Conservation (phyloP, 2,329 filamentous ascomycete genomes). For the Ramularia collo-cygni region DNA sequence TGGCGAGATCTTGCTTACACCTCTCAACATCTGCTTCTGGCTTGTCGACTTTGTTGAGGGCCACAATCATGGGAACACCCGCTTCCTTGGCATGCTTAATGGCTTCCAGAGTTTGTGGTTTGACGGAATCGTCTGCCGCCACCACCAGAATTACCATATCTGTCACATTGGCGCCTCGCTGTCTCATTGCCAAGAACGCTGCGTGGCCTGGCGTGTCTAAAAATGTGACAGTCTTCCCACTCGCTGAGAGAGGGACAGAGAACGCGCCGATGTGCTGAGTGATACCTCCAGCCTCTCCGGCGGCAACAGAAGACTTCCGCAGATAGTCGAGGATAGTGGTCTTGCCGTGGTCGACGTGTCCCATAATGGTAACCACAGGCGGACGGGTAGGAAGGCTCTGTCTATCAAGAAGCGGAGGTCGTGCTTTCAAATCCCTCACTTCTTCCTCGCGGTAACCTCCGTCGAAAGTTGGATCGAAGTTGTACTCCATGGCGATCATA, state of each 20-base stretch:
- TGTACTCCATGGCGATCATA: constrained; percentile 85
- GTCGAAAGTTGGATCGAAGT: constrained; percentile 67
- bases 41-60: constrained; percentile 96
- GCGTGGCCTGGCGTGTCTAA: constrained; percentile 94
- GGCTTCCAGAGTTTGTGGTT: constrained; percentile 92
- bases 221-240: constrained; percentile 88
- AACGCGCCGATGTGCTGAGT: constrained; percentile 99
- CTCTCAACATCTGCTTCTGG: constrained; percentile 70
- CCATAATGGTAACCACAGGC: constrained; percentile 98
- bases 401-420: constrained; percentile 61
- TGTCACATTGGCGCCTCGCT: constrained; percentile 89
- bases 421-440: constrained; percentile 65
- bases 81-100: constrained; percentile 86
- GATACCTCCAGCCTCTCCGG: constrained; percentile 89
- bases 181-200: constrained; percentile 91
- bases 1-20: constrained; percentile 80
- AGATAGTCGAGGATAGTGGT: constrained; percentile 92
- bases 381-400: constrained; percentile 66
- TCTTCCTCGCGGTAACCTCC: constrained; percentile 47
- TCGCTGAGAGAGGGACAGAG: constrained; percentile 67
- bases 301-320: constrained; percentile 84
- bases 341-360: constrained; percentile 97
- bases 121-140: constrained; percentile 93
- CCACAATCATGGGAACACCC: constrained; percentile 91
- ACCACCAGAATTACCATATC: constrained; percentile 96